phyloP scores from a whole-genome alignment of 2,329 filamentous ascomycete species.

The Penicillium sp. region DNA sequence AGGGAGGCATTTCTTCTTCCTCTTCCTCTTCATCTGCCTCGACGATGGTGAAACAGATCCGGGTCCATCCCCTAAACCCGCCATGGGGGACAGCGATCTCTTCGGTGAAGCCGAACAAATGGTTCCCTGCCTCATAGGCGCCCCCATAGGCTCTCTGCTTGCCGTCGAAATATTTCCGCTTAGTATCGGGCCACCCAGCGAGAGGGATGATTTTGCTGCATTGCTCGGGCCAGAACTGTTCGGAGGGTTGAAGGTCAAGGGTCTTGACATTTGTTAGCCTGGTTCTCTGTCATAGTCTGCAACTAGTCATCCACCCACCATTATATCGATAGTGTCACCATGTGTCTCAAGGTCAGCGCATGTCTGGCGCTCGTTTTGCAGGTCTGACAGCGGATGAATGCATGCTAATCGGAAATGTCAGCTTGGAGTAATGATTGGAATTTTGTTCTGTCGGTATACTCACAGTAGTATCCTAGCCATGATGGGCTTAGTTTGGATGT shows the following conservation, averaged over 20 bases:
- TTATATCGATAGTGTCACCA: conserved; percentile 18
- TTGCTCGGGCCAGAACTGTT: conserved; percentile 29
- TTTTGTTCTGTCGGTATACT: conserved; percentile 4
- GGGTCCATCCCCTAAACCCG: conserved; percentile 36
- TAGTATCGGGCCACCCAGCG: background rate
- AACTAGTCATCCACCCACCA: conserved; percentile 30
- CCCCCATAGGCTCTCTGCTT: conserved; percentile 16
- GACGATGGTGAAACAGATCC: conserved; percentile 40
- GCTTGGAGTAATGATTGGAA: background rate
- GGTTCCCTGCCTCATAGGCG: conserved; percentile 8
- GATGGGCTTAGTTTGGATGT: conserved; percentile 10
- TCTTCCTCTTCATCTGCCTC: conserved; percentile 6
- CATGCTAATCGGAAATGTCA: conserved; percentile 29
- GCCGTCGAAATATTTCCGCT: conserved; percentile 28
- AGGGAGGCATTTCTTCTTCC: background rate
- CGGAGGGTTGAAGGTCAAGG: conserved; percentile 21
- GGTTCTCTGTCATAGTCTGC: background rate
- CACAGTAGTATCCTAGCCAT: conserved; percentile 40
- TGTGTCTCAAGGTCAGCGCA: conserved; percentile 34
- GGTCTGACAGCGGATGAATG: conserved; percentile 35
- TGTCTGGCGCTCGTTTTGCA: conserved; percentile 31
- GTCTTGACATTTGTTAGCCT: conserved; percentile 17
- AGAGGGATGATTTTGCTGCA: conserved; percentile 26
- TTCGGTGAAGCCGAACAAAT: conserved; percentile 39
- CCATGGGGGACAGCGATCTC: conserved; percentile 25